phyloP scores from a whole-genome alignment of 2,329 filamentous ascomycete genomes.

The Dissoconium aciculare region DNA sequence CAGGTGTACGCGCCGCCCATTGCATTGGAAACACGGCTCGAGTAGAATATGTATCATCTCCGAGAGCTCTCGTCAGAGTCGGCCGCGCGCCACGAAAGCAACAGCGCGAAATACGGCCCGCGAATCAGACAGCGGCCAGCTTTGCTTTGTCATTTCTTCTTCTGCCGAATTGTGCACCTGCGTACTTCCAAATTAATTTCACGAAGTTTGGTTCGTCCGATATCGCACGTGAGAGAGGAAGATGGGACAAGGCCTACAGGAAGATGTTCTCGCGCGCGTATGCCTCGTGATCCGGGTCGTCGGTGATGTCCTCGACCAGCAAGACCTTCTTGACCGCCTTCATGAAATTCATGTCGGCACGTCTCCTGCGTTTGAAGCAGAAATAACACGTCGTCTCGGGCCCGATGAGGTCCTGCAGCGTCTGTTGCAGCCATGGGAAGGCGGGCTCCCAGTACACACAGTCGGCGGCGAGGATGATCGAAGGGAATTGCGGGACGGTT shows the following conservation, averaged over 20 bases:
- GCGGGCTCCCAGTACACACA: constrained; percentile 96
- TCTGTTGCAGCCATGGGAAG: constrained; percentile 72
- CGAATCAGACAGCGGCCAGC: too few species aligned
- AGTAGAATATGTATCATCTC: too few species aligned
- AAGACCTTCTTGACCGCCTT: constrained; percentile 37
- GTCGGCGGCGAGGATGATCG: constrained; percentile 77
- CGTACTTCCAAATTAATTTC: not conserved
- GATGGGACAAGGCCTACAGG: constrained; percentile 27
- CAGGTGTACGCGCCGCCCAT: too few species aligned
- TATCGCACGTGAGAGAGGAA: not conserved
- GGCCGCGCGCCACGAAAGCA: too few species aligned
- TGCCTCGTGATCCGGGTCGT: constrained; percentile 33
- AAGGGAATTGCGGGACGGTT: constrained; percentile 40
- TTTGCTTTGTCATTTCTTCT: too few species aligned
- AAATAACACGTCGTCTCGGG: constrained; percentile 58
- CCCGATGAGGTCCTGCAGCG: constrained; percentile 57
- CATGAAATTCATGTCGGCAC: constrained; percentile 45
- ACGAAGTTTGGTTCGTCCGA: too few species aligned
- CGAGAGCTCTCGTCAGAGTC: too few species aligned
- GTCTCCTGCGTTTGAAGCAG: constrained; percentile 85
- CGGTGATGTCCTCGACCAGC: constrained; percentile 31
- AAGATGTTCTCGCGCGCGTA: constrained; percentile 36
- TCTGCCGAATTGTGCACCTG: constrained; percentile 15
- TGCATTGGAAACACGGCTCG: too few species aligned
- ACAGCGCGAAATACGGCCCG: too few species aligned